These are phyloP conservation scores for Blumeria hordei DNA, from an alignment of 2,329 filamentous ascomycete genomes.

Conservation along the genomic window DNA sequence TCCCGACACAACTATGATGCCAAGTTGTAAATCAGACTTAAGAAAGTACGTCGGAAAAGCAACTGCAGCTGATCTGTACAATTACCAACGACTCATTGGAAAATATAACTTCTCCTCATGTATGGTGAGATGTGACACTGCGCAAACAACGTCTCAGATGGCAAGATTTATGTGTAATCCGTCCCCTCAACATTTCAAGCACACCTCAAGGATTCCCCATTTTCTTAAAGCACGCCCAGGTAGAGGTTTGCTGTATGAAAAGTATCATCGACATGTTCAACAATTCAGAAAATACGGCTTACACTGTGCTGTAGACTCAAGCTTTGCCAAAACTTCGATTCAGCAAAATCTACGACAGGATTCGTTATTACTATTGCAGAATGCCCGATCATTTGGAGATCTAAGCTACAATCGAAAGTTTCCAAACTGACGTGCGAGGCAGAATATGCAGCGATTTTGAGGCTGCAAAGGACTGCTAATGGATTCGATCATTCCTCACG, in stretches of 20 bases:
- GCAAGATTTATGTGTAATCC: not conserved
- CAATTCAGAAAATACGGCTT: not conserved
- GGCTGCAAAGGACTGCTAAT: not conserved
- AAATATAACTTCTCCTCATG: not conserved
- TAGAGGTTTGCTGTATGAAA: not conserved
- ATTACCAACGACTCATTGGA: not conserved
- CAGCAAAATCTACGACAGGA: not conserved
- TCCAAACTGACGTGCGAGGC: not conserved
- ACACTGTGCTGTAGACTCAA: not conserved
- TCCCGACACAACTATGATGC: not conserved
- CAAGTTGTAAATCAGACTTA: not conserved
- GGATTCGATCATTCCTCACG: not conserved
- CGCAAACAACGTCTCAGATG: not conserved
- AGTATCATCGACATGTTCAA: not conserved
- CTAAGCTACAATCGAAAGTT: not conserved
- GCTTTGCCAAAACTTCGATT: not conserved
- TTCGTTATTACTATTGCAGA: not conserved
- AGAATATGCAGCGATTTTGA: not conserved
- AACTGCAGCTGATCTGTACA: not conserved
- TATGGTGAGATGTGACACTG: not conserved
- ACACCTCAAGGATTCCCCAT: not conserved
- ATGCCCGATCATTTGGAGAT: not conserved
- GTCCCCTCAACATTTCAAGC: not conserved
- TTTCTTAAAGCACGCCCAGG: not conserved
- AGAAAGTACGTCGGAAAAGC: not conserved